Evolutionary conservation across 2,329 filamentous ascomycete genomes (phyloP).

Genomic region (Lasiodiplodia citricola): DNA sequence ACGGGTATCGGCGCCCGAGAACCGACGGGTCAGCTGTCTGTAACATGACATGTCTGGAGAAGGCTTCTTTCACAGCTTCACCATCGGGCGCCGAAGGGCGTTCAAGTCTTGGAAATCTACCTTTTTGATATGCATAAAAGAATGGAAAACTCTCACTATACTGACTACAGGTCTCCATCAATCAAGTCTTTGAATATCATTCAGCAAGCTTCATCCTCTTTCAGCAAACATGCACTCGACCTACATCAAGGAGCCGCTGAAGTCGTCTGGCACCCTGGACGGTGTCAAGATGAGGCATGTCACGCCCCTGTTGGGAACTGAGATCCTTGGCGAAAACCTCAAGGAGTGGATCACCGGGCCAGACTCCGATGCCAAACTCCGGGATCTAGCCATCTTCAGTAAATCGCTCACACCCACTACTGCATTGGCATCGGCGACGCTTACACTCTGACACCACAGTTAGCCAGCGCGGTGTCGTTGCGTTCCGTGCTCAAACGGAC

Average conservation of each 20-base stretch:
- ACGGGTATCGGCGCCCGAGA: slow-evolving; percentile 9
- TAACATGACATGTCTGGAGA: background rate
- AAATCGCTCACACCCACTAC: slow-evolving; percentile 5
- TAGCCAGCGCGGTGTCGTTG: slow-evolving; percentile 59
- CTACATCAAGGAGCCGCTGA: slow-evolving; percentile 46
- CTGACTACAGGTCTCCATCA: background rate
- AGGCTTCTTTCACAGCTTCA: background rate
- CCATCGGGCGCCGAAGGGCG: background rate
- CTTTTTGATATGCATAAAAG: background rate
- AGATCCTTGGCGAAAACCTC: slow-evolving; percentile 63
- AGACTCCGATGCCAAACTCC: slow-evolving; percentile 67
- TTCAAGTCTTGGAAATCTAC: background rate
- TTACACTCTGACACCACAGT: slow-evolving; percentile 40
- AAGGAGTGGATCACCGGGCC: slow-evolving; percentile 67
- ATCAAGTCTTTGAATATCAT: background rate
- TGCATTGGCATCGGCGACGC: slow-evolving; percentile 2
- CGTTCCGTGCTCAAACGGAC: slow-evolving; percentile 58
- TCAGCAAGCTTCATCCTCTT: background rate
- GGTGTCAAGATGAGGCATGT: slow-evolving; percentile 61
- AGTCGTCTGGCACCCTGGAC: slow-evolving; percentile 58
- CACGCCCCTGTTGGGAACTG: slow-evolving; percentile 66
- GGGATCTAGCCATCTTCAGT: slow-evolving; percentile 62
- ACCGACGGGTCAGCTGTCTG: background rate
- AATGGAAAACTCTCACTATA: background rate
- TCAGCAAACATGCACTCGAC: background rate